phyloP scores from a whole-genome alignment of 768 basidiomycete genomes.

The Podaxis carcinomalis region DNA sequence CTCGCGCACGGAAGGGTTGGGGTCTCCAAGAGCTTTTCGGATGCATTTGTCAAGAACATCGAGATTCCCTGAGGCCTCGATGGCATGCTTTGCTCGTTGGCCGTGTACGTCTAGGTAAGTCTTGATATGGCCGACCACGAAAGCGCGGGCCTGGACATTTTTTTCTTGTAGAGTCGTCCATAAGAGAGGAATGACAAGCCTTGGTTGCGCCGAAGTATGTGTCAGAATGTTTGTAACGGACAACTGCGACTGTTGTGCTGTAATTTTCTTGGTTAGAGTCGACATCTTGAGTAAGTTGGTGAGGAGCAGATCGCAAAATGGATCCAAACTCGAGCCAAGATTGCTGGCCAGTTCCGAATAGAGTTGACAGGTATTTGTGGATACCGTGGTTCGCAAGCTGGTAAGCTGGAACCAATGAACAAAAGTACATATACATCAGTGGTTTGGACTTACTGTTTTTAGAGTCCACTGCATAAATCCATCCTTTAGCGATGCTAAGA shows the following conservation, averaged over 20 bases:
- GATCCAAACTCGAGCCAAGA: constrained; percentile 70
- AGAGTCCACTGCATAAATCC: constrained; percentile 78
- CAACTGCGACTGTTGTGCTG: constrained; percentile 80
- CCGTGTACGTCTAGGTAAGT: constrained; percentile 75
- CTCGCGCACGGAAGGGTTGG: constrained; percentile 78
- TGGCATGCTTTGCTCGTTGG: constrained; percentile 50
- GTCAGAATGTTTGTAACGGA: constrained; percentile 64
- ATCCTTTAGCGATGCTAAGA: constrained; percentile 70
- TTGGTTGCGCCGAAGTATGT: constrained; percentile 67
- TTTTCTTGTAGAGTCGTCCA: constrained; percentile 75
- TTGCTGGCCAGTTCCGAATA: constrained; percentile 69
- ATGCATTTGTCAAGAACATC: constrained; percentile 74
- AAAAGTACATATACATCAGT: not conserved
- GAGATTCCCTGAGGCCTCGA: constrained; percentile 65
- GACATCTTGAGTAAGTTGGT: constrained; percentile 83
- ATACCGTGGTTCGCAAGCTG: constrained; percentile 89
- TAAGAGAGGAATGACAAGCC: constrained; percentile 63
- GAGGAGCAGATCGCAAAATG: constrained; percentile 72
- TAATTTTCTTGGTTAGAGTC: constrained; percentile 89
- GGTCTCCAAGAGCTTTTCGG: constrained; percentile 69
- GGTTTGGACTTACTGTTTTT: constrained; percentile 63
- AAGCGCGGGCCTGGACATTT: constrained; percentile 68
- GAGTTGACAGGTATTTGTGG: constrained; percentile 71
- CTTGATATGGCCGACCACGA: constrained; percentile 65
- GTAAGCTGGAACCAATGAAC: constrained; percentile 48